Percentiles rank a stretch among this genome's conserved stretches.
These are phyloP conservation scores for Scytalidium lignicola DNA, from an alignment of 2,329 filamentous ascomycete species.

Conservation along the genomic window DNA sequence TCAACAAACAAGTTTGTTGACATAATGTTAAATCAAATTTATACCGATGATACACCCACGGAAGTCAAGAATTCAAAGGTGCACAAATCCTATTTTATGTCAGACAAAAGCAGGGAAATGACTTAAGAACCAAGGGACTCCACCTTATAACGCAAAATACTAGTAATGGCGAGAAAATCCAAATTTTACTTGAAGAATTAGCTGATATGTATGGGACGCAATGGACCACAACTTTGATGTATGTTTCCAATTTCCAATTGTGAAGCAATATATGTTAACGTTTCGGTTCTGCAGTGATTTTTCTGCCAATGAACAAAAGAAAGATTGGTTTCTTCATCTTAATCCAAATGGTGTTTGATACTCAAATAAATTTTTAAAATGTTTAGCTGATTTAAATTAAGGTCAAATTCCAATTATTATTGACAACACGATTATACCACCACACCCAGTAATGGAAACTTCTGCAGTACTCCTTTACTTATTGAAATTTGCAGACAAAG, in stretches of 20 bases:
- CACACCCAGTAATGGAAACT: conserved; percentile 48
- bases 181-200: conserved; percentile 51
- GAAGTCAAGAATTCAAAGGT: too few species aligned
- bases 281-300: conserved; percentile 29
- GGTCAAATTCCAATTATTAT: conserved; percentile 43
- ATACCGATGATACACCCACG: too few species aligned
- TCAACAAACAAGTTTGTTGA: too few species aligned
- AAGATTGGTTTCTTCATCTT: conserved; percentile 46
- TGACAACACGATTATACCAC: conserved; percentile 42
- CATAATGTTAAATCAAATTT: too few species aligned
- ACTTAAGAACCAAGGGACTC: conserved; percentile 31
- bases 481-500: conserved; percentile 43
- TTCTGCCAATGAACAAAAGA: conserved; percentile 49
- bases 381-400: conserved; percentile 11
- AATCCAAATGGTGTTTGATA: conserved; percentile 43
- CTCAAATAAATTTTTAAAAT: conserved; percentile 15
- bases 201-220: conserved; percentile 42
- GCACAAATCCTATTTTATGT: too few species aligned
- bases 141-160: conserved; percentile 46
- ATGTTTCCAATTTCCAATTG: neutral
- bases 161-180: conserved; percentile 46
- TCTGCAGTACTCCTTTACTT: conserved; percentile 49
- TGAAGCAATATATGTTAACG: neutral
- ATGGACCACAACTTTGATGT: conserved; percentile 41
- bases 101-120: too few species aligned